Base-by-base conservation (phyloP, 371 early-diverging fungal genomes). In the Dipsacomyces acuminosporus region DNA sequence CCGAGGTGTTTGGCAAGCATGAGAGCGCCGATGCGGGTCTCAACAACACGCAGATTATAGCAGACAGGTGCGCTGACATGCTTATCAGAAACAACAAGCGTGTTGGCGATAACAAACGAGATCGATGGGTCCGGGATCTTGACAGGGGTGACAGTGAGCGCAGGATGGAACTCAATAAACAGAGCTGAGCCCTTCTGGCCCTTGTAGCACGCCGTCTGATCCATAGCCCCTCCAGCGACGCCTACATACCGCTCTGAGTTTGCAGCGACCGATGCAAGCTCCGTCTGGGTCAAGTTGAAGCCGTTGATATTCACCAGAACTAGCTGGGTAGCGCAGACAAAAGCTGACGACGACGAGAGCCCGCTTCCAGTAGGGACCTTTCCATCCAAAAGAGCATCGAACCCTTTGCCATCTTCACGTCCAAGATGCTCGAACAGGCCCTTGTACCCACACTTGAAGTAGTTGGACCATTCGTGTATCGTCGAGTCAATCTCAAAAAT, bases 41-140 rank as follows among this genome's bases (percentile, higher is more conserved):
- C 96, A n/a, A 93, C 91, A 0, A 95, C 96, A 36, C 96, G 86
- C 18, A 94, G 77, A 70, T 96, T 96, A 69, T 95, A 96, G 72
- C 89, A 80, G 13, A 79, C 81, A 14, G 93, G 92, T 8, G 89
- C 94, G 14, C 93, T 89, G 13, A 85, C 85, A 47, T 84, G 83
- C 75, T 96, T 96, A 63, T 96, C 90, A 18, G 91, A 81, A 1
- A 81, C 82, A 3, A 94, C 91, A 41, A 91, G 72, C 0, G 94
- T 87, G 74, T 96, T 87, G 48, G 94, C 92, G 59, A 96, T 85
- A 34, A 95, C 88, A 72, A 96, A 95, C 8, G 82, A 80, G 35
- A 84, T 56, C 2, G 76, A 72, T 15, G 77, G 83, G 1, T 76
- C 60, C 15, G 85, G 82, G 23, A 89, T 73, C 48, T 64, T 73